These are phyloP conservation scores for Rhynchospora breviuscula DNA, from an alignment of 176 grass and related monocot genomes.

Conservation along the genomic window DNA sequence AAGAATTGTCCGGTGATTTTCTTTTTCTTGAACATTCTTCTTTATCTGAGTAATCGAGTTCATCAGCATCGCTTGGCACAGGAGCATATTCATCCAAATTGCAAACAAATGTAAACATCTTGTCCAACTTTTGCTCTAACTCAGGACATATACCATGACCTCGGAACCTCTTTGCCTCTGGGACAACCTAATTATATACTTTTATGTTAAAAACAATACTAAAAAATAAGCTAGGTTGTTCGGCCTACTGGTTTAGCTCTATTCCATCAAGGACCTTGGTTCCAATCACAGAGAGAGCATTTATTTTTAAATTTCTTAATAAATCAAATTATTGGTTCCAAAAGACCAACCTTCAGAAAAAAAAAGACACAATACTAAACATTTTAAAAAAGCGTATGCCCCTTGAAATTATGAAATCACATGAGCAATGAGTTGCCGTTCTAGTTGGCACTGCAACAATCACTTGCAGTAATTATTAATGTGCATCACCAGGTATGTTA, in stretches of 20 bases:
- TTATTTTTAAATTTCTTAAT: too few species aligned
- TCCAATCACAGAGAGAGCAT: too few species aligned
- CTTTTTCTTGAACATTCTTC: background rate
- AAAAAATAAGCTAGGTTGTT: background rate
- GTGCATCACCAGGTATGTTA: background rate
- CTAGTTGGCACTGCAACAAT: background rate
- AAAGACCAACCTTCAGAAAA: too few species aligned
- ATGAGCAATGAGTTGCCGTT: background rate
- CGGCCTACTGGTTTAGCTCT: too few species aligned
- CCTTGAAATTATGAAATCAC: background rate
- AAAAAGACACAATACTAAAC: too few species aligned
- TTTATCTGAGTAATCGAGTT: background rate
- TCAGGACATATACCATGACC: slow-evolving; percentile 26
- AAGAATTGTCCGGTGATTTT: background rate
- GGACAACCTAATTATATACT: slow-evolving; percentile 7
- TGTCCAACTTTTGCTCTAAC: slow-evolving; percentile 31
- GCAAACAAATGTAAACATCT: slow-evolving; percentile 17
- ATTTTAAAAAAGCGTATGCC: background rate
- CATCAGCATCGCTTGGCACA: background rate
- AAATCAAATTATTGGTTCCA: too few species aligned
- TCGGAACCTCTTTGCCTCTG: slow-evolving; percentile 31
- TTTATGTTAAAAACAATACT: background rate
- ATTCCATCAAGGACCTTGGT: too few species aligned
- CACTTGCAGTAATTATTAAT: background rate
- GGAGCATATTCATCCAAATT: slow-evolving; percentile 25